Evolutionary conservation across 2,329 filamentous ascomycete genomes (phyloP), one percentile per base, ranked within the genome.

Genomic region (Phyllosticta ampelicida): DNA sequence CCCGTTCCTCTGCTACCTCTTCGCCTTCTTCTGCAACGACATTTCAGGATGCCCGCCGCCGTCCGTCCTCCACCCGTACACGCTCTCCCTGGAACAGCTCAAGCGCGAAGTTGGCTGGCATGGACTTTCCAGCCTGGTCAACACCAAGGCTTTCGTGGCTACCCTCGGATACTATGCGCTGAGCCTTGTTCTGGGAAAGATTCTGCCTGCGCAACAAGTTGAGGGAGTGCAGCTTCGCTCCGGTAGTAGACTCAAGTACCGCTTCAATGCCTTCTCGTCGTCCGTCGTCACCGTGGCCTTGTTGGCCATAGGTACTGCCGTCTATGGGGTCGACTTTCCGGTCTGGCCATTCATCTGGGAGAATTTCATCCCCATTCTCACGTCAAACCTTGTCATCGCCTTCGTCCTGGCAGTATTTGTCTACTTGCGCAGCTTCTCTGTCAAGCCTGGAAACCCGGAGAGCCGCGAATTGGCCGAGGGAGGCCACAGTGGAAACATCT

Each of bases 261-360:
- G 88, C 62, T 86, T 95, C 66, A 81, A 80, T 71, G 89, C 89
- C 9, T 86, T 94, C 71, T 76, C 78, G 62, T 90, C 89, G n/a
- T 86, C 86, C 61, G 73, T 90, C 58, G 78, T 87, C 62, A 91
- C 86, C 54, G 77, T 95, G 51, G 78, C 80, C n/a, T 77, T 86
- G 5, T 81, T 86, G 55, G 84, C 84, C 30, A 85, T 85, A 9
- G 91, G 90, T 53, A 96, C 90, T 2, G 73, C 85, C 48, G 73
- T 84, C 3, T 82, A 92, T 65, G 92, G 92, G 59, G 83, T 89
- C 55, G 80, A 92, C 19, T 96, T 95, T 66, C 80, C 84, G 9
- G 81, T 96, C 55, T 99, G 92, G 92, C 89, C 86, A 23, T 97
- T 90, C 74, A 90, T 97, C 68, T 86, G 87, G 76, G 86, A 95